Base-by-base conservation (phyloP, 2,329 filamentous ascomycete genomes). In the Zymoseptoria passerinii region DNA sequence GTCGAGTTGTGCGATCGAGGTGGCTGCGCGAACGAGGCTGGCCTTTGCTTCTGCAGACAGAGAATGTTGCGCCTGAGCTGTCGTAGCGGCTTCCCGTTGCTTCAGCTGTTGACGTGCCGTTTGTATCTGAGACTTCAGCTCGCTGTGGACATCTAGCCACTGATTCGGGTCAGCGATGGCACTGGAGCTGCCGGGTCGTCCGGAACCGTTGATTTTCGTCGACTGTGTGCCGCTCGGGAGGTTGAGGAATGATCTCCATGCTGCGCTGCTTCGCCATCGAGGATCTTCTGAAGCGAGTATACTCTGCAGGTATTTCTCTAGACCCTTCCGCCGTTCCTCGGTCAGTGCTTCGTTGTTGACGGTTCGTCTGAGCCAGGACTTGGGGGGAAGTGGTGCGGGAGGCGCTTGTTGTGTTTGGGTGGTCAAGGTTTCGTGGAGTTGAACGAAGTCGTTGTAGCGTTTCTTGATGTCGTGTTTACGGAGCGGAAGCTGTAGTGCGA, bases 381-480 rank as follows among this genome's bases (percentile, higher is more conserved):
- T 94, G 13, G 76, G 76, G 1, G 89, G 89, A 1, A 92, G 78
- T 0, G 86, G 76, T 1, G 78, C 77, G 0, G 89, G 89, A 7
- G 89, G 88, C 19, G 87, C 72, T 20, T 77, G 70, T 66, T 84
- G 84, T 58, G 86, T 81, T 53, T 83, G 77, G 48, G 80, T 75
- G 19, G 79, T 78, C 8, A 95, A 80, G 3, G 81, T 74, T 28
- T 77, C 72, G 74, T 94, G 83, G 16, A 95, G 83, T 52, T 78
- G 72, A 57, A 78, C 77, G 70, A 94, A 94, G 71, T 94, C 89
- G 55, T 86, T 90, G 78, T 92, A 95, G 67, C 89, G 87, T 74
- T 92, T 92, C 68, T 86, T 84, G 4, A 91, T 79, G 63, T 88
- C 86, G 67, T 87, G 88, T 4, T 87, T 88, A 52, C 87, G 84